Base-by-base conservation (phyloP, 768 basidiomycete genomes). In the Amanita subjunquillea region DNA sequence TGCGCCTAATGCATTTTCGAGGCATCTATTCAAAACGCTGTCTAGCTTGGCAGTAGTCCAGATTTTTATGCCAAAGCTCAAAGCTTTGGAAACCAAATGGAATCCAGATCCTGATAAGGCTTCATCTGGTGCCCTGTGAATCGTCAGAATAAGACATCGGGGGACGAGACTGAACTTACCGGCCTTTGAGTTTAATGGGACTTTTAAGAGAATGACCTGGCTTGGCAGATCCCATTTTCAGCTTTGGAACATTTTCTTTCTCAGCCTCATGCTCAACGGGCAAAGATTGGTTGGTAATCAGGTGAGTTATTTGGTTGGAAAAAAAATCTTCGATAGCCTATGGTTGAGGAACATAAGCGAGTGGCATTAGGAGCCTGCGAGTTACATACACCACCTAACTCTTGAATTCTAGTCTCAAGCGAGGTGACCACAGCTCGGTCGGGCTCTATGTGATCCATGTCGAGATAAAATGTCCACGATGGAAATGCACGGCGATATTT, bases 401-500 rank as follows among this genome's bases (percentile, higher is more conserved):
- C 75, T 34, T 67, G 59, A 32, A 95, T 80, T 58, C 78, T 75
- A 37, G 72, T 63, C 56, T 74, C 78, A 36, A 91, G 67, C 23
- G 58, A 60, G 36, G 75, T 69, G 47, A 72, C 68, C 29, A 69
- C 55, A 23, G 55, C 57, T 44, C 55, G 54, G 6, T 65, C 70
- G 39, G 67, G 60, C 59, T 79, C 76, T 54, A 82, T 66, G 53
- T 67, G 70, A 45, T 79, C 68, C 34, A 69, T 63, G 62, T 96
- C 92, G 63, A 97, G 86, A 67, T 91, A 86, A 67, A 98, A 95
- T 15, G 74, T 78, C 73, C 85, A 91, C 23, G 67, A 69, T 2
- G 91, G 91, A 69, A 98, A 96, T 20, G 87, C 88, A 48, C 80
- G 79, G 51, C 76, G 78, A 67, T 92, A 97, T 71, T 92, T 96